phyloP scores from a whole-genome alignment of 2,329 filamentous ascomycete species.

The Biscogniauxia sp. region DNA sequence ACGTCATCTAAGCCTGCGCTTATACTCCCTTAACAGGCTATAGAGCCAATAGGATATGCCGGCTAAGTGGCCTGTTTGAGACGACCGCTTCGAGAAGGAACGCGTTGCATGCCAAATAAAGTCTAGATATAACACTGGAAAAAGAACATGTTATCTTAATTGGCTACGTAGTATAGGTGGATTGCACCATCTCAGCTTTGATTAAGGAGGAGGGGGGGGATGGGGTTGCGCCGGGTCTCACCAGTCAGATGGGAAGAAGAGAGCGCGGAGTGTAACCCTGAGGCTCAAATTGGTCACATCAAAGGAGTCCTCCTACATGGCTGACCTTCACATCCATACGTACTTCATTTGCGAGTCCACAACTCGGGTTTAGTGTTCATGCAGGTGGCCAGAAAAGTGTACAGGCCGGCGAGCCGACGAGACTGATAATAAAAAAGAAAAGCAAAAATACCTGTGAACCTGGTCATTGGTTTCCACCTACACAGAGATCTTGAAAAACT shows the following conservation, averaged over 20 bases:
- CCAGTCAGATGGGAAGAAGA: background rate
- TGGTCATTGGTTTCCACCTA: slow-evolving; percentile 2
- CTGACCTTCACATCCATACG: background rate
- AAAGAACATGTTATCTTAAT: background rate
- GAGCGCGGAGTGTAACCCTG: background rate
- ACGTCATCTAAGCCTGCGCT: background rate
- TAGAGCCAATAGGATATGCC: background rate
- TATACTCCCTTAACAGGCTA: background rate
- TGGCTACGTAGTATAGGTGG: background rate
- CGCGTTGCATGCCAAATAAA: background rate
- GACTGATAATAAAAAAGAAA: background rate
- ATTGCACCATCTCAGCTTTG: background rate
- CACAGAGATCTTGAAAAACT: slow-evolving; percentile 1
- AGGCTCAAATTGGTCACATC: background rate
- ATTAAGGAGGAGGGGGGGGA: background rate
- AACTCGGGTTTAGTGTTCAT: slow-evolving; percentile 9
- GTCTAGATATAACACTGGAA: background rate
- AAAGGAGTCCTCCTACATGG: background rate
- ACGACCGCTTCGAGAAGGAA: background rate
- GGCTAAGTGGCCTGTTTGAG: background rate
- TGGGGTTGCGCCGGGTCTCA: background rate
- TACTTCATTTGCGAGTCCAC: background rate
- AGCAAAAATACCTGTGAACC: slow-evolving; percentile 1
- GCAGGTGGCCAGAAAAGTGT: slow-evolving; percentile 11
- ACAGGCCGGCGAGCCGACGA: slow-evolving; percentile 3